phyloP scores from a whole-genome alignment of 2,329 filamentous ascomycete genomes.

The Exutisphaerella laricina region DNA sequence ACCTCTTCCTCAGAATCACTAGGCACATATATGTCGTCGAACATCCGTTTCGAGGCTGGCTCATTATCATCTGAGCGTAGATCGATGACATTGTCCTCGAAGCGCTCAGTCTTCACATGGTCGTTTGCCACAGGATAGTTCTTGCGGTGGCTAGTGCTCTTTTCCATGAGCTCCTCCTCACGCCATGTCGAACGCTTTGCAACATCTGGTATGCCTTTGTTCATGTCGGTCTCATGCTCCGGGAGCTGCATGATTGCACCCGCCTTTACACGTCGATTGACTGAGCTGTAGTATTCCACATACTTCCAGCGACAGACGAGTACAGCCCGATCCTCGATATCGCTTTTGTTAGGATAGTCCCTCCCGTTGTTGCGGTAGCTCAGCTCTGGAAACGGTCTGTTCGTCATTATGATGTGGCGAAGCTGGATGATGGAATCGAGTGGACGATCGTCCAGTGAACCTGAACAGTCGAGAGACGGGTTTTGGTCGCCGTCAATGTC shows the following conservation, averaged over 20 bases:
- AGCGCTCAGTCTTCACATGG: background rate
- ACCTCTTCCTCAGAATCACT: background rate
- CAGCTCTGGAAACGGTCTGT: constrained; percentile 42
- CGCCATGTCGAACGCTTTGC: background rate
- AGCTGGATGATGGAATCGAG: constrained; percentile 20
- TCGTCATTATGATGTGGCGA: constrained; percentile 45
- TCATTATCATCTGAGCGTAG: background rate
- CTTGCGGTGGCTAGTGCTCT: background rate
- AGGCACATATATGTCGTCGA: background rate
- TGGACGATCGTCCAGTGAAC: constrained; percentile 33
- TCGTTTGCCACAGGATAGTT: background rate
- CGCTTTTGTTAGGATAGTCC: background rate
- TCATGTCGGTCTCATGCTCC: constrained; percentile 3
- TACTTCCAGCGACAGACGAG: constrained; percentile 52
- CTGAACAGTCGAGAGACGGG: constrained; percentile 41
- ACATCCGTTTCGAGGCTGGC: background rate
- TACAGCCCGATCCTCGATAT: constrained; percentile 4
- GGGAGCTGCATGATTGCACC: background rate
- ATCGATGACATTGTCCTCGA: background rate
- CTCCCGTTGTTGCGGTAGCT: constrained; percentile 6
- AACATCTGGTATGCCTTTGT: constrained; percentile 1
- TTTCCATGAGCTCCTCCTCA: background rate
- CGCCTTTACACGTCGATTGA: background rate
- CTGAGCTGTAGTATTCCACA: constrained; percentile 15
- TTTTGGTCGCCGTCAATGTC: constrained; percentile 35